A percentile compares a stretch with the other conserved stretches of the same genome.
phyloP scores from a whole-genome alignment of 2,329 filamentous ascomycete species.

The Clarireedia monteithiana region DNA sequence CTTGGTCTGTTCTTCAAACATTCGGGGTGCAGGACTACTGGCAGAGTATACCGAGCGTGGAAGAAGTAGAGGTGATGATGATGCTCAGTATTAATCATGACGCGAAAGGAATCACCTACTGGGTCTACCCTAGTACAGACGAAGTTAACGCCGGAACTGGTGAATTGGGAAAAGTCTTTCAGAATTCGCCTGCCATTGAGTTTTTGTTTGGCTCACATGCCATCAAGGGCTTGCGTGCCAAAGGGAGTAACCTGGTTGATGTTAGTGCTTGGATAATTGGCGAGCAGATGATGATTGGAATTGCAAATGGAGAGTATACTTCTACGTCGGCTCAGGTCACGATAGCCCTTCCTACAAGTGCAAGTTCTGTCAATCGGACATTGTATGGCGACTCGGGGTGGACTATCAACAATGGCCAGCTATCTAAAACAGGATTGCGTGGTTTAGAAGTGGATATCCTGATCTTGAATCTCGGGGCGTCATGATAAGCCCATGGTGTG shows the following conservation, averaged over 20 bases:
- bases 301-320: conserved; percentile 32
- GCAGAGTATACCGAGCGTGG: conserved; percentile 36
- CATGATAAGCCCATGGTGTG: neutral
- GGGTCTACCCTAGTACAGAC: conserved; percentile 37
- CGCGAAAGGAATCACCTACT: conserved; percentile 39
- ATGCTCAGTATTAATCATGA: conserved; percentile 41
- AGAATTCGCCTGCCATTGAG: conserved; percentile 25
- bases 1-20: conserved; percentile 43
- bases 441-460: conserved; percentile 21
- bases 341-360: conserved; percentile 17
- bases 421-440: conserved; percentile 18
- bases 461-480: conserved; percentile 11
- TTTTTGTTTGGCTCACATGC: conserved; percentile 31
- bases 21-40: conserved; percentile 39
- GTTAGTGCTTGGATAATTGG: conserved; percentile 34
- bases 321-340: conserved; percentile 7
- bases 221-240: conserved; percentile 14
- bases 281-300: conserved; percentile 31
- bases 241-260: conserved; percentile 25
- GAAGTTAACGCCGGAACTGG: conserved; percentile 26
- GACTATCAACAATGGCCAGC: conserved; percentile 13
- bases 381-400: conserved; percentile 20
- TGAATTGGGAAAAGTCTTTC: conserved; percentile 34
- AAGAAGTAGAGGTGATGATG: conserved; percentile 40
- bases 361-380: conserved; percentile 8